Base-by-base conservation (phyloP, 176 grass and related monocot species). In the Zoysia pacifica region DNA sequence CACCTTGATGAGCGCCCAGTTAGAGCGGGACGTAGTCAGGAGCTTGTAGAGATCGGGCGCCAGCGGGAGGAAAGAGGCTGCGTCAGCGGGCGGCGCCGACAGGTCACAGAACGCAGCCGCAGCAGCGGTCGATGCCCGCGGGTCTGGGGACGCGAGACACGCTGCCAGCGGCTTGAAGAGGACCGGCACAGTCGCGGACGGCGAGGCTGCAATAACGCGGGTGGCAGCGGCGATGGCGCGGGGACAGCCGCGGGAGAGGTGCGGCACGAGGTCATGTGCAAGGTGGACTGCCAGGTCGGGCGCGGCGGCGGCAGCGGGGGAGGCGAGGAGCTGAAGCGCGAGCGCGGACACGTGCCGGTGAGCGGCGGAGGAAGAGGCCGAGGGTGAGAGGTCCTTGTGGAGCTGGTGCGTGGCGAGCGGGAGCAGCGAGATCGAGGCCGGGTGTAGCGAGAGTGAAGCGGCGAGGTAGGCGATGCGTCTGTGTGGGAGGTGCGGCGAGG, bases 1-100 rank as follows among this genome's bases (percentile, higher is more conserved):
- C 45, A 89, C 86, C 84, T 99, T 99, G 76, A 99, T 99, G 79
- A 95, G 89, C 38, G 81, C 80, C 96, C 96, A 98, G 62, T 98
- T 98, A 70, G 83, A 93, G 52, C 88, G 77, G 60, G 90, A 94
- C 7, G 87, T 88, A 45, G 83, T 78, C 19, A 98, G 81, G 55
- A 98, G 70, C 61, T 77, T 82, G 81, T 87, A 94, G 65, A 98
- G 89, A 40, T 95, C 96, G 0, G 96, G 96, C 2, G 92, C 90
- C 62, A 98, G 92, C 7, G 88, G 92, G 70, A 98, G 92, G 81
- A 91, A 98, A 18, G 96, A 86, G 4, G 84, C 16, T 0, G 88
- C 86, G 9, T 94, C 96, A 28, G 90, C 82, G 2, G 96, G 87
- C 12, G 86, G 78, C 53, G 83, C 82, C 1, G 96, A 94, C 0